These are phyloP conservation scores for Aurifilum marmelostoma DNA, from an alignment of 2,329 filamentous ascomycete genomes.

Conservation along the genomic window DNA sequence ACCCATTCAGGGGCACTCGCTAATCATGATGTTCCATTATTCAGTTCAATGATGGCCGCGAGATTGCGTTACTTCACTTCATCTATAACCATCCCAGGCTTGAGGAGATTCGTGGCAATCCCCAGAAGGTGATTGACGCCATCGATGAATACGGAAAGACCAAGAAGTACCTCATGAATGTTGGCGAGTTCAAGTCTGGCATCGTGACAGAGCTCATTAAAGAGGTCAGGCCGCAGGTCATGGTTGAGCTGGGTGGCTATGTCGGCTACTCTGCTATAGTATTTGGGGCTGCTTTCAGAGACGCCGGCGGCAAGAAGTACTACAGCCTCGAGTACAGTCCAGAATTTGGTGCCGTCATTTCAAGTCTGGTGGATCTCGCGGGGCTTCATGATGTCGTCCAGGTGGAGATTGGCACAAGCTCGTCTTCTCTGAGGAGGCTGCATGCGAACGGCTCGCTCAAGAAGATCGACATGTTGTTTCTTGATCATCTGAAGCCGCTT, in stretches of 20 bases:
- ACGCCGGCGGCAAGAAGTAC: slow-evolving; percentile 67
- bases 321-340: slow-evolving; percentile 74
- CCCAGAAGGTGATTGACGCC: slow-evolving; percentile 63
- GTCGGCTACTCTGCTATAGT: slow-evolving; percentile 81
- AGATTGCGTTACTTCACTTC: slow-evolving; percentile 73
- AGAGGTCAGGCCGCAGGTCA: slow-evolving; percentile 51
- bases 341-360: slow-evolving; percentile 72
- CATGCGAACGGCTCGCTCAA: slow-evolving; percentile 55
- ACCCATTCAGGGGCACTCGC: neutral
- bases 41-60: slow-evolving; percentile 73
- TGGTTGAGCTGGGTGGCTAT: slow-evolving; percentile 77
- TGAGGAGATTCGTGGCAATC: slow-evolving; percentile 65
- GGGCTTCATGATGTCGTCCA: slow-evolving; percentile 72
- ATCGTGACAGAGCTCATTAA: slow-evolving; percentile 72
- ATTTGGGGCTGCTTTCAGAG: slow-evolving; percentile 68
- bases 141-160: slow-evolving; percentile 69
- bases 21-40: slow-evolving; percentile 35
- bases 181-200: slow-evolving; percentile 73
- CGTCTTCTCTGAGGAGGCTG: slow-evolving; percentile 65
- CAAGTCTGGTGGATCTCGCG: slow-evolving; percentile 71
- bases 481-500: slow-evolving; percentile 80
- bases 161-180: slow-evolving; percentile 77
- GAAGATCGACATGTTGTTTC: slow-evolving; percentile 72
- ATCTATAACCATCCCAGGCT: slow-evolving; percentile 65
- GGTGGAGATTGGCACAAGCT: slow-evolving; percentile 71